Evolutionary conservation across 2,329 filamentous ascomycete genomes (phyloP).

Genomic region (Penicillium hordei): DNA sequence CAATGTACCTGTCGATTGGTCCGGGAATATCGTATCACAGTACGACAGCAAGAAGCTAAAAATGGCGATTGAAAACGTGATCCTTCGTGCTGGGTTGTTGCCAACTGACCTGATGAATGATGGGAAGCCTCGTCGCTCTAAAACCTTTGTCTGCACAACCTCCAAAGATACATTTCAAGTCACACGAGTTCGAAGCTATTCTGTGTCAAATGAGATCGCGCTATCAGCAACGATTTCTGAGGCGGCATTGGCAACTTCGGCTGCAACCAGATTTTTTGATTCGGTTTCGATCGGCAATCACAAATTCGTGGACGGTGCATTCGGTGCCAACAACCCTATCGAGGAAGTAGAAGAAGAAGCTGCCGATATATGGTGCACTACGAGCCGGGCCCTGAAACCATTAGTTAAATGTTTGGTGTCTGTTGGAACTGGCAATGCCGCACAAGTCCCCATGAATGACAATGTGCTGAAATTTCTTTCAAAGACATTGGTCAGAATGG

Average conservation of each 20-base stretch:
- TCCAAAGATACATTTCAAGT: constrained; percentile 16
- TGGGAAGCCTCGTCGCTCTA: background rate
- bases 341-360: constrained; percentile 33
- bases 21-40: constrained; percentile 10
- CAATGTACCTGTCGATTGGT: constrained; percentile 12
- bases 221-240: constrained; percentile 46
- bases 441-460: constrained; percentile 6
- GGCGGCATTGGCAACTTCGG: constrained; percentile 54
- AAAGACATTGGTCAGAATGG: constrained; percentile 20
- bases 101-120: constrained; percentile 14
- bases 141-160: constrained; percentile 17
- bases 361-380: constrained; percentile 19
- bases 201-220: background rate
- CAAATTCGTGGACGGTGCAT: constrained; percentile 35
- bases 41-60: constrained; percentile 15
- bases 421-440: constrained; percentile 22
- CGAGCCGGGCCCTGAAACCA: constrained; percentile 10
- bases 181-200: constrained; percentile 16
- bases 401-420: constrained; percentile 28
- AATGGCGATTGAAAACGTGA: constrained; percentile 15
- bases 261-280: constrained; percentile 43
- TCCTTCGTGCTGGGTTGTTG: constrained; percentile 1
- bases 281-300: constrained; percentile 14
- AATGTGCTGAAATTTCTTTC: constrained; percentile 15
- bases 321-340: constrained; percentile 39